Percentiles rank a stretch among this genome's conserved stretches.
These are phyloP conservation scores for Psilocybe mexicana DNA, from an alignment of 1,284 basidiomycete species.

Conservation along the genomic window DNA sequence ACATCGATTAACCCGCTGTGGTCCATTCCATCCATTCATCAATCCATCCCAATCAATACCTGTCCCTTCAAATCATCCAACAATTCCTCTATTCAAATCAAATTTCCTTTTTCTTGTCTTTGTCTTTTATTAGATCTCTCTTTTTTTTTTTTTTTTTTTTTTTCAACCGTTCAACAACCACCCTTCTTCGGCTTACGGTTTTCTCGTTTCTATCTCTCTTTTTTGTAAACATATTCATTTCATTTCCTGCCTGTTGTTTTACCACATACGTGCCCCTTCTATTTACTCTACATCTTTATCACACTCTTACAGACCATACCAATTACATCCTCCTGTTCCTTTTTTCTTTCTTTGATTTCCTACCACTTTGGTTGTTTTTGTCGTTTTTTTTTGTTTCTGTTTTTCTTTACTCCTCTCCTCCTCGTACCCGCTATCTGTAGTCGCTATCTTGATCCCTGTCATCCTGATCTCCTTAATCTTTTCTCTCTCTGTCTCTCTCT, in stretches of 20 bases:
- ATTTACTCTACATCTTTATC: conserved; percentile 12
- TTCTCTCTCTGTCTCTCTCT: not conserved
- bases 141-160: too few species aligned
- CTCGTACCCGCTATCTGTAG: not conserved
- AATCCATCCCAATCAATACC: too few species aligned
- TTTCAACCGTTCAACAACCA: too few species aligned
- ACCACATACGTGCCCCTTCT: not conserved
- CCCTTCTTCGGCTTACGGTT: not conserved
- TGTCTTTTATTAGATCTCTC: not conserved
- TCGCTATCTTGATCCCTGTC: conserved; percentile 2
- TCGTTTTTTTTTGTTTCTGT: not conserved
- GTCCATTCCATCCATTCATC: not conserved
- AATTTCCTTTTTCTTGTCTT: not conserved
- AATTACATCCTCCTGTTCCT: conserved; percentile 3
- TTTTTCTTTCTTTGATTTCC: not conserved
- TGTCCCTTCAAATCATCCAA: not conserved
- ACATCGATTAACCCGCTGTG: not conserved
- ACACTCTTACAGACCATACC: conserved; percentile 3
- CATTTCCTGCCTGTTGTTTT: not conserved
- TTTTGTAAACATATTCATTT: not conserved
- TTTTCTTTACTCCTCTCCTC: too few species aligned
- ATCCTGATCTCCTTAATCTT: not conserved
- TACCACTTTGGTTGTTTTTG: not conserved
- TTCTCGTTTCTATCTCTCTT: not conserved
- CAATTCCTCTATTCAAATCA: not conserved